These are phyloP conservation scores for Boletus coccyginus DNA, from an alignment of 768 basidiomycete genomes.

Conservation along the genomic window DNA sequence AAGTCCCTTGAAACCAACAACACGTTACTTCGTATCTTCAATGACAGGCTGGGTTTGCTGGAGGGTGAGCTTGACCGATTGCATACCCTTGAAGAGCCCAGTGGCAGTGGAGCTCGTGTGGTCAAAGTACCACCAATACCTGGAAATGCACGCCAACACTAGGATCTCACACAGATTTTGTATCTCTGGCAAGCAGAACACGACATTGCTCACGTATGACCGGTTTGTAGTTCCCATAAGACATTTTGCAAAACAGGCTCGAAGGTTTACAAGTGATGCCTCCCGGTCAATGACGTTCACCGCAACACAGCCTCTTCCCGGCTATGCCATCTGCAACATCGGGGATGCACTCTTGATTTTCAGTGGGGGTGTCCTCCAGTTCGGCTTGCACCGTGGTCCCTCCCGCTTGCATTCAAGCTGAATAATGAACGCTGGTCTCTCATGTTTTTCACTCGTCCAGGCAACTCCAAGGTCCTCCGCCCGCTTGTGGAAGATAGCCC, in stretches of 20 bases:
- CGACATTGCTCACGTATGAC: background rate
- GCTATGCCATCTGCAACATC: constrained; percentile 58
- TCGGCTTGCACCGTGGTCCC: constrained; percentile 64
- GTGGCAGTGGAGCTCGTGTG: constrained; percentile 56
- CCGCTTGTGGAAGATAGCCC: constrained; percentile 52
- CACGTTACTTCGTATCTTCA: constrained; percentile 53
- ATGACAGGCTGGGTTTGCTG: constrained; percentile 53
- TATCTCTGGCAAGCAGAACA: constrained; percentile 50
- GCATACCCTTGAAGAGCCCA: constrained; percentile 46
- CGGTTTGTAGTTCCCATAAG: constrained; percentile 25
- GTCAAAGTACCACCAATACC: constrained; percentile 47
- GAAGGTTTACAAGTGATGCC: constrained; percentile 70
- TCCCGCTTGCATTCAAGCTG: constrained; percentile 55
- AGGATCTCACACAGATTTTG: constrained; percentile 74
- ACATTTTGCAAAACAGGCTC: constrained; percentile 66
- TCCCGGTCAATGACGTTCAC: constrained; percentile 40
- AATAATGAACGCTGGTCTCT: constrained; percentile 61
- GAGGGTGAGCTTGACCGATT: constrained; percentile 41
- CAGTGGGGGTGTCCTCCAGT: constrained; percentile 62
- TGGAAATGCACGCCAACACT: constrained; percentile 33
- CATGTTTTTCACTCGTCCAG: constrained; percentile 66
- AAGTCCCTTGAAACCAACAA: constrained; percentile 57
- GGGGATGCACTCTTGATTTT: constrained; percentile 62
- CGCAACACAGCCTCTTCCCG: constrained; percentile 43
- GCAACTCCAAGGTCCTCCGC: constrained; percentile 47